Conservation (phyloP, 2,329 filamentous ascomycete genomes). For the Arachnomyces sp. region DNA sequence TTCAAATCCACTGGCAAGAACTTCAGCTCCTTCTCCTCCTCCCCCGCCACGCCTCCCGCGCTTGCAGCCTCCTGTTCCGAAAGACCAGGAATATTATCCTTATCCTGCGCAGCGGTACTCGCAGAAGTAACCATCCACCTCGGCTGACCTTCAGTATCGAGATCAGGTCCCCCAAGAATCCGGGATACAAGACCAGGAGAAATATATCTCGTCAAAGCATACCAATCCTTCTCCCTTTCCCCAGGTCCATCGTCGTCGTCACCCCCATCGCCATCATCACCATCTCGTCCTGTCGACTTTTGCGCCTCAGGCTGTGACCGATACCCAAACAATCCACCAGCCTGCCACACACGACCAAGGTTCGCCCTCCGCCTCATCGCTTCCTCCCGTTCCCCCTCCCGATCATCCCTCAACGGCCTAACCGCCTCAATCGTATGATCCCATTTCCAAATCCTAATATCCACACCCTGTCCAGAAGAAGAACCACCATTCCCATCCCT, state of each 20-base stretch:
- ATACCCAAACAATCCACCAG: constrained; percentile 38
- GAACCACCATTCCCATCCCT: neutral
- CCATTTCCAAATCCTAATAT: constrained; percentile 53
- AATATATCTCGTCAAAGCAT: constrained; percentile 44
- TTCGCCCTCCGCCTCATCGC: constrained; percentile 48
- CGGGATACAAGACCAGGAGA: constrained; percentile 43
- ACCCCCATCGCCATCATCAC: constrained; percentile 13
- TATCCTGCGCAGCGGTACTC: constrained; percentile 49
- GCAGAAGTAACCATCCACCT: constrained; percentile 52
- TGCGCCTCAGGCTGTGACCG: constrained; percentile 23
- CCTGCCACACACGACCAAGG: constrained; percentile 49
- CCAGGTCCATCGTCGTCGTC: constrained; percentile 19
- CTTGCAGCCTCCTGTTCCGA: constrained; percentile 16
- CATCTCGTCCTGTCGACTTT: constrained; percentile 17
- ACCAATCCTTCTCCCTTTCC: constrained; percentile 48
- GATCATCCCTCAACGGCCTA: constrained; percentile 22
- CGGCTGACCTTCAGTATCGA: constrained; percentile 33
- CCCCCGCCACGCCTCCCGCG: constrained; percentile 19
- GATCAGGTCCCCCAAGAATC: constrained; percentile 38
- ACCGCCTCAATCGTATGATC: constrained; percentile 30
- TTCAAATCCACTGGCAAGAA: constrained; percentile 55
- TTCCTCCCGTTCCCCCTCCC: constrained; percentile 38
- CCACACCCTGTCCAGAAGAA: constrained; percentile 25
- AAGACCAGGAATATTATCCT: constrained; percentile 55
- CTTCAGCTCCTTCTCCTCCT: constrained; percentile 41